A percentile compares a stretch with the other conserved stretches of the same genome.
These are phyloP conservation scores for Linnemannia schmuckeri DNA, from an alignment of 192 early-diverging fungal species.

Conservation along the genomic window DNA sequence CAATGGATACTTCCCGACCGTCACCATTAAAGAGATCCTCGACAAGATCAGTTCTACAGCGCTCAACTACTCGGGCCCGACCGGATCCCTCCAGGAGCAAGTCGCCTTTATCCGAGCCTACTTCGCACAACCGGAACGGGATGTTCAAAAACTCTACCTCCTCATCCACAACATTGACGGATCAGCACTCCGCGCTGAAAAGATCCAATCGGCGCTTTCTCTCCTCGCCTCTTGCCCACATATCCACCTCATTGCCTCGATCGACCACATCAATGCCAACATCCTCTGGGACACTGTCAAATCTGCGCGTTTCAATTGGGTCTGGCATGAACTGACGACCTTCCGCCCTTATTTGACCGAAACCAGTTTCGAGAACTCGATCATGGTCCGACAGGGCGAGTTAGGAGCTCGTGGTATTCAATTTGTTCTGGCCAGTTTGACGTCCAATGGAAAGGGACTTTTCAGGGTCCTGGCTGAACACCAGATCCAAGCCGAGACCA, in stretches of 20 bases:
- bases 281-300: constrained; percentile 89
- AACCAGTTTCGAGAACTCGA: constrained; percentile 85
- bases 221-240: constrained; percentile 74
- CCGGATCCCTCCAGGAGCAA: constrained; percentile 75
- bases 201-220: constrained; percentile 74
- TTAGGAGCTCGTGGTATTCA: constrained; percentile 77
- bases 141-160: constrained; percentile 72
- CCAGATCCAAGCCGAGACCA: constrained; percentile 71
- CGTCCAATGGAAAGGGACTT: constrained; percentile 86
- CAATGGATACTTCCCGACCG: constrained; percentile 88
- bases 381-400: constrained; percentile 67
- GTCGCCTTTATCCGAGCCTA: constrained; percentile 73
- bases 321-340: constrained; percentile 94
- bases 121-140: constrained; percentile 66
- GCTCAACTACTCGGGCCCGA: constrained; percentile 48
- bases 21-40: constrained; percentile 81
- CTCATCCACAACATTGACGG: constrained; percentile 95
- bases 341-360: constrained; percentile 86
- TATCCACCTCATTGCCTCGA: constrained; percentile 84
- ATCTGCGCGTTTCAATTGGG: constrained; percentile 79
- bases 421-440: constrained; percentile 86
- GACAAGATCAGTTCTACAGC: constrained; percentile 66
- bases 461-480: constrained; percentile 90
- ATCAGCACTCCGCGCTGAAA: constrained; percentile 74
- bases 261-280: constrained; percentile 94